Conservation (phyloP, 805 yeast species). For the Candida insectalens region DNA sequence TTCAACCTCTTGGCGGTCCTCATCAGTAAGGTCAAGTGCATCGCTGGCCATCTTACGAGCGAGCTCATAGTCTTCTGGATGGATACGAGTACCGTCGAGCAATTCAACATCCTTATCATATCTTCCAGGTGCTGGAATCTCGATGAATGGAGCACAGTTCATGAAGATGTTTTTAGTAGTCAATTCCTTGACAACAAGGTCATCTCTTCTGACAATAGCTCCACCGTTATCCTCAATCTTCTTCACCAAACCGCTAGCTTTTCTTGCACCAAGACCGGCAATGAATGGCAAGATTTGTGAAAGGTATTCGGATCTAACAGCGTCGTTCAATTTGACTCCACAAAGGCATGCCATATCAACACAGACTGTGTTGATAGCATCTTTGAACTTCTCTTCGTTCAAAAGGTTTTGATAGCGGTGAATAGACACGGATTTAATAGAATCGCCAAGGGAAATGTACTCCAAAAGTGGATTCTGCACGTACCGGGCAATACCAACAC, state of each 20-base stretch:
- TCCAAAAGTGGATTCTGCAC: constrained; percentile 90
- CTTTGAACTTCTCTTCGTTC: constrained; percentile 49
- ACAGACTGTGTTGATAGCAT: constrained; percentile 68
- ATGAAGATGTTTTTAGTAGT: constrained; percentile 75
- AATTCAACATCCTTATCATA: constrained; percentile 60
- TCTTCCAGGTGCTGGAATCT: constrained; percentile 55
- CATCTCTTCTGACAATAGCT: constrained; percentile 57
- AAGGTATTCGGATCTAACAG: constrained; percentile 64
- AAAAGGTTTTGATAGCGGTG: constrained; percentile 63
- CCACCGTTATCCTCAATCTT: constrained; percentile 68
- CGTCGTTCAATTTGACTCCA: constrained; percentile 90
- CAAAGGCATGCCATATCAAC: constrained; percentile 87
- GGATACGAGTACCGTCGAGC: constrained; percentile 91
- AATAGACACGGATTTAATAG: constrained; percentile 57
- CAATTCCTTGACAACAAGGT: constrained; percentile 71
- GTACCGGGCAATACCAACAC: constrained; percentile 85
- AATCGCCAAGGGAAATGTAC: constrained; percentile 72
- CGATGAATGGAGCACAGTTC: constrained; percentile 86
- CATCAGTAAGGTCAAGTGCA: constrained; percentile 93
- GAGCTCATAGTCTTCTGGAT: constrained; percentile 94
- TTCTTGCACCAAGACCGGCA: constrained; percentile 93
- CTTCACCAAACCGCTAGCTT: constrained; percentile 78
- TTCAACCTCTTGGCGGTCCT: constrained; percentile 67
- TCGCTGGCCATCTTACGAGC: constrained; percentile 98
- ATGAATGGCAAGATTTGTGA: constrained; percentile 69